Conservation (phyloP, 1,284 basidiomycete species). For the Peniophora sp. region DNA sequence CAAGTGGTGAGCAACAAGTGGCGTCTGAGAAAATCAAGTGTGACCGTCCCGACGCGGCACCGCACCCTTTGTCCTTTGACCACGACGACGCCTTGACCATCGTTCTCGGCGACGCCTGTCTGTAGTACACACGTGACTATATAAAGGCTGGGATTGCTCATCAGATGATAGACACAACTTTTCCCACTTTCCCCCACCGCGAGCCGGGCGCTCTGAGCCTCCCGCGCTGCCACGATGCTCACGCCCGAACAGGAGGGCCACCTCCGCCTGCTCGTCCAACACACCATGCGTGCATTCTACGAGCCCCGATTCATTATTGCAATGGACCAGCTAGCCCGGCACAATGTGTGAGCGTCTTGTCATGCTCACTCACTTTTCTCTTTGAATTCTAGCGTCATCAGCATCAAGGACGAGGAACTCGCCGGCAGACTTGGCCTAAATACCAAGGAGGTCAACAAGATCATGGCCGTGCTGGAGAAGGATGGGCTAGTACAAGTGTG, state of each 20-base stretch:
- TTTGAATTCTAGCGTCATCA: constrained; percentile 20
- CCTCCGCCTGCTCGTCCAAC: constrained; percentile 79
- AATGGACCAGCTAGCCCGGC: constrained; percentile 86
- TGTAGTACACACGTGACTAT: too few species aligned
- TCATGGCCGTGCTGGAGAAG: constrained; percentile 80
- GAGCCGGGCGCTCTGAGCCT: not conserved
- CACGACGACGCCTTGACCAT: too few species aligned
- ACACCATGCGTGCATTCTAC: constrained; percentile 92
- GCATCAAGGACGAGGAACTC: constrained; percentile 88
- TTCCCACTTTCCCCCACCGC: constrained; percentile 7
- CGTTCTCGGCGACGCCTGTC: too few species aligned
- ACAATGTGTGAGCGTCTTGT: constrained; percentile 71
- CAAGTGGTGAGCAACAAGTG: too few species aligned
- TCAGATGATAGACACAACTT: too few species aligned
- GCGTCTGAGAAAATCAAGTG: too few species aligned
- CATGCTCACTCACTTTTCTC: constrained; percentile 2
- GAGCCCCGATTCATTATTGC: constrained; percentile 88
- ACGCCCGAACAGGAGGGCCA: constrained; percentile 70
- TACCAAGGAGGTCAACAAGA: constrained; percentile 89
- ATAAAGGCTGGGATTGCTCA: too few species aligned
- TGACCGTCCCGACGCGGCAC: too few species aligned
- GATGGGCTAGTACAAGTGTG: constrained; percentile 83
- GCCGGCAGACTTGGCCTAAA: constrained; percentile 83
- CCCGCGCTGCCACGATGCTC: constrained; percentile 33
- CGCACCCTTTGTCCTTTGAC: too few species aligned